A percentile compares a stretch with the other conserved stretches of the same genome.
phyloP scores from a whole-genome alignment of 805 yeast species.

The Wickerhamomyces hampshirensis region DNA sequence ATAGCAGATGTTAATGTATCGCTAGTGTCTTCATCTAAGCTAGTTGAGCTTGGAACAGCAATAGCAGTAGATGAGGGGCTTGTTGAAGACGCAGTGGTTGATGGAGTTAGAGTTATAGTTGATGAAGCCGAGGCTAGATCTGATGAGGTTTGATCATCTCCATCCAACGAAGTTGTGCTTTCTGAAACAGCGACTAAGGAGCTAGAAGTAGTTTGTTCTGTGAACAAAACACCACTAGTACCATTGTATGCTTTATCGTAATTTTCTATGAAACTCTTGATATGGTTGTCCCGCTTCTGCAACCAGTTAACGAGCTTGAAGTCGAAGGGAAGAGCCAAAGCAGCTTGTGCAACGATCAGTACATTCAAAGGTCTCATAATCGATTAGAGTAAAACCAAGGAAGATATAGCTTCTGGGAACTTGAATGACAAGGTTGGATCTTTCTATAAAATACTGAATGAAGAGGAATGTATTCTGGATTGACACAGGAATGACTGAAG shows the following conservation, averaged over 20 bases:
- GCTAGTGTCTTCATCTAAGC: no score
- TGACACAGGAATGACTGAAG: no score
- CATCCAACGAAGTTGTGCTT: no score
- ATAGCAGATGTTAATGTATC: neutral
- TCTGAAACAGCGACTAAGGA: no score
- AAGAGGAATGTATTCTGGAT: neutral
- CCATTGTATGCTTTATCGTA: neutral
- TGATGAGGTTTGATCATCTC: no score
- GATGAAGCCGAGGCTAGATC: neutral
- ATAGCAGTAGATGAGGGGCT: neutral
- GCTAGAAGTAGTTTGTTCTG: no score
- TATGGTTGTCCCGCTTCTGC: conserved; percentile 4
- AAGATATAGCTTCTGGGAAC: no score
- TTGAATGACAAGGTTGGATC: no score
- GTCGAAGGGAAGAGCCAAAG: conserved; percentile 14
- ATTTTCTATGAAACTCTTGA: neutral
- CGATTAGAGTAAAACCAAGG: no score
- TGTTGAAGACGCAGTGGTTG: conserved; percentile 1
- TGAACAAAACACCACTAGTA: neutral
- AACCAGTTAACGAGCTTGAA: conserved; percentile 7
- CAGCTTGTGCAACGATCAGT: conserved; percentile 9
- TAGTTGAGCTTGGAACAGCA: neutral
- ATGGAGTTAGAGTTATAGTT: conserved; percentile 1
- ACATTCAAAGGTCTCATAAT: conserved; percentile 13
- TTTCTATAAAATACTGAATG: conserved; percentile 1